Percentiles rank a stretch among this genome's conserved stretches.
Conservation (phyloP, 176 grass and related monocot genomes). For the Oryza nivara region DNA sequence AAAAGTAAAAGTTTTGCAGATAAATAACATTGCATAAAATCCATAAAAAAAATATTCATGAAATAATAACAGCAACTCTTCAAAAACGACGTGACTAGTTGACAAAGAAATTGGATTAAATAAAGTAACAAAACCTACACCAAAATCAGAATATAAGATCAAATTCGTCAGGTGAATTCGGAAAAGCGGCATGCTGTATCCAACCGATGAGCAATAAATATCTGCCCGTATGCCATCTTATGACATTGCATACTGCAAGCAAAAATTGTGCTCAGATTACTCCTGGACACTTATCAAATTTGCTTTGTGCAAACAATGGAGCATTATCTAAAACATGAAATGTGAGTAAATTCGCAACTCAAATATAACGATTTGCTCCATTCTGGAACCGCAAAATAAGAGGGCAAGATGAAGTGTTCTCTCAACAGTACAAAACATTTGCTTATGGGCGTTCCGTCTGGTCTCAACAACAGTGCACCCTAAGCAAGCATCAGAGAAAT, state of each 20-base stretch:
- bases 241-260: background rate
- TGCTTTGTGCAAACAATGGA: background rate
- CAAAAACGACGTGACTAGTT: background rate
- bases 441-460: background rate
- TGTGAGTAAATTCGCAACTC: background rate
- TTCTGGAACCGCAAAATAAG: background rate
- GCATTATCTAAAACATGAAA: conserved; percentile 6
- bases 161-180: background rate
- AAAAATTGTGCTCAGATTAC: background rate
- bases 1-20: background rate
- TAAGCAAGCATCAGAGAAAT: background rate
- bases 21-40: background rate
- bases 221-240: background rate
- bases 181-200: background rate
- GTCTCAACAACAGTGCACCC: background rate
- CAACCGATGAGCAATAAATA: background rate
- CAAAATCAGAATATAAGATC: background rate
- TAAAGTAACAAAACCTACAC: background rate
- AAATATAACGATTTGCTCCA: background rate
- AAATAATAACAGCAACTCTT: background rate
- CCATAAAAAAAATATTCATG: background rate
- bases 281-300: background rate
- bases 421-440: conserved; percentile 5
- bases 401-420: background rate
- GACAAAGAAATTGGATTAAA: background rate